A percentile compares a stretch with the other conserved stretches of the same genome.
Conservation (phyloP, 176 grass and related monocot species). For the Musa itinerans region DNA sequence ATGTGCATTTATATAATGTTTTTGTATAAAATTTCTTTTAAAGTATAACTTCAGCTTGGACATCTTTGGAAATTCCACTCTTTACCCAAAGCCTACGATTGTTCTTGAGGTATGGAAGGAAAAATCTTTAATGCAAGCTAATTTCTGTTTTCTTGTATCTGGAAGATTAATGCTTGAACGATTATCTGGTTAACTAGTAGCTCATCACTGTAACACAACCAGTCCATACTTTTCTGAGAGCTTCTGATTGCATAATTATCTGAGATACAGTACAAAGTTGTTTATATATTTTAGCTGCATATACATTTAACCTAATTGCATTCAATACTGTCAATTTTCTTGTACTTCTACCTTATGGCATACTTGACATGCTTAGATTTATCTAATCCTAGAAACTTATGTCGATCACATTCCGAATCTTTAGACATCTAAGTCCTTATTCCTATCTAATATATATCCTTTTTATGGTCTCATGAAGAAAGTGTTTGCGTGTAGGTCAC, state of each 20-base stretch:
- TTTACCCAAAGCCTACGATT: neutral
- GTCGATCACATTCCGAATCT: neutral
- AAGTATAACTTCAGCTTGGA: neutral
- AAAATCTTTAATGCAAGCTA: neutral
- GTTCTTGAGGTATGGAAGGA: too few relatives aligned
- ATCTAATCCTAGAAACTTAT: neutral
- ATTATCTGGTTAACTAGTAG: neutral
- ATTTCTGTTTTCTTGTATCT: neutral
- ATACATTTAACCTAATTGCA: neutral
- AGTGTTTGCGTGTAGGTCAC: slow-evolving; percentile 40
- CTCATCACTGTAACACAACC: too few relatives aligned
- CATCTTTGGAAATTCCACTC: neutral
- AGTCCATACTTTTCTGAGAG: neutral
- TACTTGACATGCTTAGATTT: neutral
- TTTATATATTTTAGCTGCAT: neutral
- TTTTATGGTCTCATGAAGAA: neutral
- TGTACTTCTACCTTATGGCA: neutral
- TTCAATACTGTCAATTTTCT: neutral
- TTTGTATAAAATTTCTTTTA: too few relatives aligned
- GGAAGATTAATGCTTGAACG: neutral
- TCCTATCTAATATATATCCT: neutral
- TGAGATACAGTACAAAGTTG: neutral
- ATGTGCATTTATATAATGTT: neutral
- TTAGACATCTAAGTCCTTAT: neutral
- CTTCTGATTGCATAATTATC: neutral